Base-by-base conservation (phyloP, 2,329 filamentous ascomycete genomes). In the Colletotrichum scovillei region DNA sequence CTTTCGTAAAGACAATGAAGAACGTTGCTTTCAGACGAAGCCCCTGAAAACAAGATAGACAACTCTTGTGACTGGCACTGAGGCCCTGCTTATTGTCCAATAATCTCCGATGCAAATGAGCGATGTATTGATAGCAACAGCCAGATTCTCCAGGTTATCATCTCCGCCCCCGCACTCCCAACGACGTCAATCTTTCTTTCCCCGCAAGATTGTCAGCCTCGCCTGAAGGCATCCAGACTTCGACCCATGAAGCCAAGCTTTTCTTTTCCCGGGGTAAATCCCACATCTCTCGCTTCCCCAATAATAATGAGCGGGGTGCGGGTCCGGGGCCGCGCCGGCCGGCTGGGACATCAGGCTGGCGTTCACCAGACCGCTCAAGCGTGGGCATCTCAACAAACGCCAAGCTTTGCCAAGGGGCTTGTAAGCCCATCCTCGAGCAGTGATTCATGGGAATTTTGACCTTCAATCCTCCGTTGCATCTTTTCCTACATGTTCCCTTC, bases 351-450 rank as follows among this genome's bases (percentile, higher is more conserved):
- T 9, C 4, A 24, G 63, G 30, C 30, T 30, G 30, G 12, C 35
- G 22, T 46, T 42, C 14, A 3, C 56, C 56, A 35, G 49, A 42
- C 49, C 49, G 19, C 32, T 32, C 32, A 38, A 9, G 19, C 4
- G 35, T 19, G 4, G n/a, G 35, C 30, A 58, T 35, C 26, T 32
- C 24, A 32, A 46, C 16, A 7, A 32, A 46, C 32, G 68, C 68
- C 72, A 74, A 74, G 72, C 58, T 49, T 42, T 58, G 72, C 72
- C 72, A 74, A 74, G 72, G 5, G 58, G 52, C 30, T 42, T 62
- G 59, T 22, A 67, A 46, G 52, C 63, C 19, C 67, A 64, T 71
- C 52, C 62, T 19, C 28, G 58, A 58, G 8, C 26, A 38, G 2
- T 72, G 72, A 74, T 74, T 74, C 72, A 72, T 52, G 38, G 72